These are phyloP conservation scores for Emmonsiellopsis sp. DNA, from an alignment of 2,329 filamentous ascomycete genomes.

Conservation along the genomic window DNA sequence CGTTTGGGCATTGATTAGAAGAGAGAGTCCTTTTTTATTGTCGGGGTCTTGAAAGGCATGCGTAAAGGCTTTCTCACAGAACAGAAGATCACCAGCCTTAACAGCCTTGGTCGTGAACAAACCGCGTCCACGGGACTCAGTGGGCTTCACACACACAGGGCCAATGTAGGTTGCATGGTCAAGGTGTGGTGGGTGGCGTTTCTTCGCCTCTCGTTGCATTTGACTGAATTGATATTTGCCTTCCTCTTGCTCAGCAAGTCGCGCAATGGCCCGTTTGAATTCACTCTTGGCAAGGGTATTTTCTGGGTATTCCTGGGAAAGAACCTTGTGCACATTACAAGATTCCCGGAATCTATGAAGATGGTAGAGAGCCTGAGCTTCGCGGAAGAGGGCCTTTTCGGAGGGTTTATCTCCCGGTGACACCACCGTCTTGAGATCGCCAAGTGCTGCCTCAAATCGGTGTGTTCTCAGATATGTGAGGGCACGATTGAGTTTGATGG, in stretches of 20 bases:
- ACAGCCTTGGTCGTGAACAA: slow-evolving; percentile 43
- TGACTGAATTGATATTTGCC: slow-evolving; percentile 16
- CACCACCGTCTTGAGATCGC: slow-evolving; percentile 18
- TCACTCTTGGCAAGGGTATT: slow-evolving; percentile 24
- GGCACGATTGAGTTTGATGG: slow-evolving; percentile 27
- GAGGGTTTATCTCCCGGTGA: slow-evolving; percentile 11
- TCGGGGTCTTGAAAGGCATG: slow-evolving; percentile 17
- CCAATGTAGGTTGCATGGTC: slow-evolving; percentile 41
- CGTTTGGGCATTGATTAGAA: no score
- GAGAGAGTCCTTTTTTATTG: no score
- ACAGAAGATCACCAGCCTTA: slow-evolving; percentile 41
- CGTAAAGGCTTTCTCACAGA: slow-evolving; percentile 49
- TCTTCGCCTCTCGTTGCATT: slow-evolving; percentile 20
- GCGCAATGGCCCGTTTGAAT: slow-evolving; percentile 18
- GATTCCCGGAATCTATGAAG: slow-evolving; percentile 31
- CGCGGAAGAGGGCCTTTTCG: slow-evolving; percentile 39
- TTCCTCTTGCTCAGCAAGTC: slow-evolving; percentile 12
- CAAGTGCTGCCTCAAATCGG: slow-evolving; percentile 27
- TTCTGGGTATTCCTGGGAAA: slow-evolving; percentile 25
- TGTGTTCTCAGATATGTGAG: slow-evolving; percentile 22
- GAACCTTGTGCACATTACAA: slow-evolving; percentile 23
- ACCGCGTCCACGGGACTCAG: slow-evolving; percentile 37
- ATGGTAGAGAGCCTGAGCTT: slow-evolving; percentile 37
- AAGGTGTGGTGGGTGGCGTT: slow-evolving; percentile 30
- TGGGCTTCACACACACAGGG: slow-evolving; percentile 33